Base-by-base conservation (phyloP, 2,329 filamentous ascomycete species). In the Diaporthe humulicola region DNA sequence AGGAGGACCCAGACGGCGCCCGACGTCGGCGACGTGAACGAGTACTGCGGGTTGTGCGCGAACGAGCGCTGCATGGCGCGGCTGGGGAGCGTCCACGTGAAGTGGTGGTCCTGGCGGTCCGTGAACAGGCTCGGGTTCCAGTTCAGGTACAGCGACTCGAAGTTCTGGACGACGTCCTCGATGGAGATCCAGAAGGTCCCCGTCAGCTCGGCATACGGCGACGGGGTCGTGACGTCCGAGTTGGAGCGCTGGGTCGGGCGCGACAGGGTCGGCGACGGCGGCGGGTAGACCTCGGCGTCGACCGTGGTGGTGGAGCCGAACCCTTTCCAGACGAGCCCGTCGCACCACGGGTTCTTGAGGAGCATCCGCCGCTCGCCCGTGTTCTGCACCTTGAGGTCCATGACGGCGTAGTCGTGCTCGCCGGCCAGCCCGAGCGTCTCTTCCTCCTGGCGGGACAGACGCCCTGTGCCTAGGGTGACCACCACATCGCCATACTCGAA, bases 181-280 rank as follows among this genome's bases (percentile, higher is more conserved):
- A 97, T 91, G 33, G 93, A 92, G 85, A 98, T 97, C 96, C 97
- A 98, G 81, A 98, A 97, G 0, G 93, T 95, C n/a, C 95, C 95
- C 0, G 93, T 92, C 38, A 84, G 83, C 28, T 84, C 79, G 14
- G 74, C 61, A 8, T 75, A 69, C 5, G 76, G 56, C 28, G 79
- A 73, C 2, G 78, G 75, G 15, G 77, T 70, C 28, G 73, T 82
- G 73, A 79, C 76, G 72, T 79, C 77, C 33, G 76, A 50, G 48
- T 77, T 76, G 70, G 40, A 52, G 67, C 38, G 76, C 64, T 69
- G 72, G 61, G 58, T 36, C 4, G 72, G 72, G 33, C 74, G 74
- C 10, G 74, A 76, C 15, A 76, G 48, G 1, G 74, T 76, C 14
- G 74, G 74, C 25, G 74, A 76, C 5, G 74, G 71, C 58, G 73